These are phyloP conservation scores for Ascoidea asiatica DNA, from an alignment of 805 yeast genomes.

Conservation along the genomic window DNA sequence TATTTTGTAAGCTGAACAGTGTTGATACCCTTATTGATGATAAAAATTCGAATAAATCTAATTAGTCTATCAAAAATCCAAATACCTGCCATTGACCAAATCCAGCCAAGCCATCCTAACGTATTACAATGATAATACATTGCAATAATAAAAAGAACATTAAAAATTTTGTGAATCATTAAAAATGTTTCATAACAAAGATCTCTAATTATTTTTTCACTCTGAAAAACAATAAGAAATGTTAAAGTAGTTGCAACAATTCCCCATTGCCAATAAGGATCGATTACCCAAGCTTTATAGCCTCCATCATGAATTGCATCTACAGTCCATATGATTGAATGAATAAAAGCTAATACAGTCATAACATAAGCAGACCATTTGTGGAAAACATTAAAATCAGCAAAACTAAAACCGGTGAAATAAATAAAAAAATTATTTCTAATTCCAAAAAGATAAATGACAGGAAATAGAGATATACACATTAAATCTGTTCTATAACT, in stretches of 20 bases:
- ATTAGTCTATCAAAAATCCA: constrained; percentile 58
- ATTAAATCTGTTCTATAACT: constrained; percentile 43
- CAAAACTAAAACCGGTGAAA: constrained; percentile 46
- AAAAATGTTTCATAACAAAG: not conserved
- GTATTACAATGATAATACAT: constrained; percentile 2
- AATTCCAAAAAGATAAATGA: constrained; percentile 49
- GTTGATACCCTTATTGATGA: constrained; percentile 34
- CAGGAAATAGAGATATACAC: constrained; percentile 40
- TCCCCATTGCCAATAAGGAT: constrained; percentile 25
- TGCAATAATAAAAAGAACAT: not conserved
- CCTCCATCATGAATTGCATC: constrained; percentile 29
- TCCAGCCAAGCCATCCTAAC: constrained; percentile 35
- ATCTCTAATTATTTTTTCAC: not conserved
- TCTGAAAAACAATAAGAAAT: not conserved
- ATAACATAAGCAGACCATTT: constrained; percentile 47
- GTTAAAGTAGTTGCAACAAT: not conserved
- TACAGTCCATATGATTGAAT: constrained; percentile 41
- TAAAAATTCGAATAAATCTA: constrained; percentile 37
- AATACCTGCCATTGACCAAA: constrained; percentile 40
- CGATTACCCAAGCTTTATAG: constrained; percentile 27
- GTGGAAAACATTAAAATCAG: constrained; percentile 51
- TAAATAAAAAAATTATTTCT: constrained; percentile 55
- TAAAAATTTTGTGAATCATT: not conserved
- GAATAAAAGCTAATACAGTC: constrained; percentile 35
- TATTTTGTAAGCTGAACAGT: not conserved